Conservation (phyloP, 2,329 filamentous ascomycete species). For the Aspergillus sp. region DNA sequence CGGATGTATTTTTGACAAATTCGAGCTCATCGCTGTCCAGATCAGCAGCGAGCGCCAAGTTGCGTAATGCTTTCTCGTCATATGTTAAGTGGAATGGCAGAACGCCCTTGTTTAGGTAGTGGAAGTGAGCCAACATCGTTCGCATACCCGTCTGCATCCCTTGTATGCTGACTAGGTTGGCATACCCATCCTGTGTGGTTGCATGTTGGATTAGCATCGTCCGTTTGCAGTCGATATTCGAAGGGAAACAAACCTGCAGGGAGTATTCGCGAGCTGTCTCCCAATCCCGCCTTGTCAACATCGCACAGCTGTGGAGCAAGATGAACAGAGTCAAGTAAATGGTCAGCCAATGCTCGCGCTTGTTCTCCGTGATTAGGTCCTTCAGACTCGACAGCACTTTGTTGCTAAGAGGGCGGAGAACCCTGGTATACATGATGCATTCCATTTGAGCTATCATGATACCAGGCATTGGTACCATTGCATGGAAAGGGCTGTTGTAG, state of each 20-base stretch:
- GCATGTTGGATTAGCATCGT: neutral
- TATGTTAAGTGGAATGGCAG: slow-evolving; percentile 12
- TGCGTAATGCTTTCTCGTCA: slow-evolving; percentile 10
- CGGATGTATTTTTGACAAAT: slow-evolving; percentile 8
- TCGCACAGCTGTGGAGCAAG: slow-evolving; percentile 10
- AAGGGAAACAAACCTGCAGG: slow-evolving; percentile 9
- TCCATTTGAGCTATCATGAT: slow-evolving; percentile 16
- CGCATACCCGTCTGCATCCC: slow-evolving; percentile 12
- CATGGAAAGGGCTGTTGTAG: slow-evolving; percentile 7
- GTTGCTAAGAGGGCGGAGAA: slow-evolving; percentile 10
- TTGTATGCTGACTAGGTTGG: slow-evolving; percentile 9
- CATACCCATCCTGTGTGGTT: slow-evolving; percentile 5
- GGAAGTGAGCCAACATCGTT: slow-evolving; percentile 11
- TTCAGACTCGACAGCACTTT: slow-evolving; percentile 7
- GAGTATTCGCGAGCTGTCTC: slow-evolving; percentile 11
- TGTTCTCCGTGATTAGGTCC: slow-evolving; percentile 12
- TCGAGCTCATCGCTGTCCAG: slow-evolving; percentile 4
- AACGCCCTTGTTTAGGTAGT: slow-evolving; percentile 15
- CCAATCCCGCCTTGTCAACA: slow-evolving; percentile 11
- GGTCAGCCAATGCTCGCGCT: slow-evolving; percentile 14
- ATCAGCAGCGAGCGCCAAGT: slow-evolving; percentile 4
- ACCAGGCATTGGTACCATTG: slow-evolving; percentile 7
- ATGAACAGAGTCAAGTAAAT: slow-evolving; percentile 13
- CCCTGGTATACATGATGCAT: slow-evolving; percentile 14
- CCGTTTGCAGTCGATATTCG: neutral